Base-by-base conservation (phyloP, 352 stramenopile species). In the Globisporangium polare region DNA sequence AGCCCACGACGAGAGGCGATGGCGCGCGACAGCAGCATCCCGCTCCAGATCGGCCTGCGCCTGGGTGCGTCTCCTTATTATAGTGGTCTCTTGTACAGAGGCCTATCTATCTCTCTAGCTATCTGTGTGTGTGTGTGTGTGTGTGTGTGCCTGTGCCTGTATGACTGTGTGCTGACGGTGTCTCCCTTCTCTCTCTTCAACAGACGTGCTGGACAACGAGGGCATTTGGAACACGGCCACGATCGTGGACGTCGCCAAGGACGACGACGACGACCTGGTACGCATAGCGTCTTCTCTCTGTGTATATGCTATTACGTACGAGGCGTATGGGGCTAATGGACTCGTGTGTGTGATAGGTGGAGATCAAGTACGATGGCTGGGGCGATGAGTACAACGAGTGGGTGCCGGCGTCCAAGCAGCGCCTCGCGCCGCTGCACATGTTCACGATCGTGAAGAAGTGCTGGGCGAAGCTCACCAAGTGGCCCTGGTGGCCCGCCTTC, bases 361-460 rank as follows among this genome's bases (percentile, higher is more conserved):
- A 93, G 66, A 77, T 93, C 66, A 90, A 90, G 70, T 93, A 93
- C 72, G 84, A 93, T 62, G 84, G 84, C 37, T 93, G 84, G 84
- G 73, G 71, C 18, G 84, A 91, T 41, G 80, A 91, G 58, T 91
- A 86, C 71, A 91, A 93, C 72, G 76, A 93, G 70, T 90, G 80
- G 80, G 65, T 93, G 18, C 50, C 60, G 49, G 71, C 88, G 15
- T 64, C 67, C n/a, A 60, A 66, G 24, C 62, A 90, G 45, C 84
- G 84, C 22, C 68, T 93, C 22, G 84, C 84, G 53, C 84, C 84
- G 33, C 66, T 91, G 47, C 81, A 93, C 67, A 89, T 81, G 73
- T 91, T 82, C 66, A 93, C 84, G 53, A 85, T 89, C 60, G 80
- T 90, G 57, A 88, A 89, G 59, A 93, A 93, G 72, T 93, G 84